A percentile compares a stretch with the other conserved stretches of the same genome.
These are phyloP conservation scores for Pythium phragmiticola DNA, from an alignment of 352 stramenopile species.

Conservation along the genomic window DNA sequence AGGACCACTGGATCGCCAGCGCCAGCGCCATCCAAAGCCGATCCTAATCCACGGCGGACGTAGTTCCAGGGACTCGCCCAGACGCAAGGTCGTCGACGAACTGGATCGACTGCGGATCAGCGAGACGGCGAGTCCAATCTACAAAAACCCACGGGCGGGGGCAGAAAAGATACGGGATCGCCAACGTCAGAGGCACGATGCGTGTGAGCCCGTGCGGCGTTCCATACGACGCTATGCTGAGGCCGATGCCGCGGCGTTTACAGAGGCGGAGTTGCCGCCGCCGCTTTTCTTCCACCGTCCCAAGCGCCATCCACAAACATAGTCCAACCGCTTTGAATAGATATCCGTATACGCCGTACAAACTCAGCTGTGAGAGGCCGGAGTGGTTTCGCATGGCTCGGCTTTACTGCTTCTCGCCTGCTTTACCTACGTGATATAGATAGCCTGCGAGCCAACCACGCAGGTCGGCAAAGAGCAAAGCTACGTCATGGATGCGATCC, in stretches of 20 bases:
- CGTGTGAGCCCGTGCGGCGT: neutral
- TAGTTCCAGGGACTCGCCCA: neutral
- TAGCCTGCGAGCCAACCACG: neutral
- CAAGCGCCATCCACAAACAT: neutral
- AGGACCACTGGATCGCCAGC: neutral
- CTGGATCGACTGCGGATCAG: slow-evolving; percentile 11
- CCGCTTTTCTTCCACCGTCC: slow-evolving; percentile 25
- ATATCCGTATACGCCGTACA: too few species aligned
- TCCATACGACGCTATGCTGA: neutral
- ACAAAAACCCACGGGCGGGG: neutral
- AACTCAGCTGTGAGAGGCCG: neutral
- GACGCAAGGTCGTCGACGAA: slow-evolving; percentile 9
- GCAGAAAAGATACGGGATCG: neutral
- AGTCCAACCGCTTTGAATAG: neutral
- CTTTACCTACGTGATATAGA: neutral
- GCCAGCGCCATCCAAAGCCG: slow-evolving; percentile 2
- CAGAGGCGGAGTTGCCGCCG: slow-evolving; percentile 13
- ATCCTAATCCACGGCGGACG: slow-evolving; percentile 10
- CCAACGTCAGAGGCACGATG: neutral
- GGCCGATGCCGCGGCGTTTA: neutral
- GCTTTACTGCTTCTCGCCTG: too few species aligned
- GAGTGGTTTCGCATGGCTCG: neutral
- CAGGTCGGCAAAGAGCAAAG: too few species aligned
- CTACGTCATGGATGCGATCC: too few species aligned
- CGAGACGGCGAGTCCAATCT: neutral